Conservation (phyloP, 2,329 filamentous ascomycete genomes). For the Xylaria sp. region DNA sequence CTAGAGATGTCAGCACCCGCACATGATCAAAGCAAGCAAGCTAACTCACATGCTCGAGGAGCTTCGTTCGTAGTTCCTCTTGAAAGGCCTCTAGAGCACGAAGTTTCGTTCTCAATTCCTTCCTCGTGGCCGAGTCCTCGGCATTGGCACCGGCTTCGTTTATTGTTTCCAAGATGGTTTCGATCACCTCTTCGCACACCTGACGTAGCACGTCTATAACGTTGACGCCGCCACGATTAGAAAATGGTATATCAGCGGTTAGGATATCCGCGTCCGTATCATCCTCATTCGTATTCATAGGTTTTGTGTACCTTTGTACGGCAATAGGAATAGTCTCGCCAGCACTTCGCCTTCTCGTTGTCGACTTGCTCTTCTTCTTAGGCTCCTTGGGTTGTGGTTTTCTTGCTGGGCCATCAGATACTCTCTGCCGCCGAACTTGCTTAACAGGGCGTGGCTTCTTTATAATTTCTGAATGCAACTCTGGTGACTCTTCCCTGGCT, state of each 20-base stretch:
- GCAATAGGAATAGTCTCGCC: constrained; percentile 54
- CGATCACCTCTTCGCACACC: constrained; percentile 63
- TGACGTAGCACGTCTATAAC: constrained; percentile 64
- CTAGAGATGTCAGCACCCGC: constrained; percentile 35
- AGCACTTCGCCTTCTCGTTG: constrained; percentile 27
- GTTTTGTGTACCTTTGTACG: constrained; percentile 62
- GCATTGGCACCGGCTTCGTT: constrained; percentile 47
- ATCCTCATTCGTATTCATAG: constrained; percentile 43
- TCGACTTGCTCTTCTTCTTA: constrained; percentile 28
- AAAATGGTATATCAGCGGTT: constrained; percentile 55
- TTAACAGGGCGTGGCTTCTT: constrained; percentile 39
- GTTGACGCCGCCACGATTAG: constrained; percentile 59
- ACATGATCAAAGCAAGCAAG: neutral
- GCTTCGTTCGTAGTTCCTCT: constrained; percentile 56
- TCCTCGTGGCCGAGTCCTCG: constrained; percentile 50
- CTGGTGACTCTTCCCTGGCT: constrained; percentile 43
- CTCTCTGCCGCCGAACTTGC: constrained; percentile 39
- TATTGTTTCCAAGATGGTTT: constrained; percentile 51
- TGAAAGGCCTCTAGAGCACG: constrained; percentile 61
- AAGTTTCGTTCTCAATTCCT: constrained; percentile 58
- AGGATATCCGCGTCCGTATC: constrained; percentile 47
- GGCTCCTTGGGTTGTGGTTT: constrained; percentile 44
- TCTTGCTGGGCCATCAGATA: constrained; percentile 44
- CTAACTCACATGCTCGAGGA: constrained; percentile 62
- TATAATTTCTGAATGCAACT: constrained; percentile 42